These are phyloP conservation scores for Ganoderma boninense DNA, from an alignment of 1,284 basidiomycete species.

Conservation along the genomic window DNA sequence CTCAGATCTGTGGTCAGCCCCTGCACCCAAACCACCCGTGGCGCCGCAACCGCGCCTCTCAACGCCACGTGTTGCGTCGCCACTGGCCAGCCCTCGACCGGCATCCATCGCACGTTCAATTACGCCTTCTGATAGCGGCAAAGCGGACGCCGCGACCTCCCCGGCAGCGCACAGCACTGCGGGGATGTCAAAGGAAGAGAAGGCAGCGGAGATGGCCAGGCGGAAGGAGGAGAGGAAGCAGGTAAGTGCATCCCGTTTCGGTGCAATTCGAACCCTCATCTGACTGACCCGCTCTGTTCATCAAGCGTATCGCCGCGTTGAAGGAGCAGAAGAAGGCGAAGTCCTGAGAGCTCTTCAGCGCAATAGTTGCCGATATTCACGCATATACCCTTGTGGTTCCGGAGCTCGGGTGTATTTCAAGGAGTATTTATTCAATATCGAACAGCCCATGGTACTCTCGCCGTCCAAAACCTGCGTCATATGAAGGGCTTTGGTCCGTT, in stretches of 20 bases:
- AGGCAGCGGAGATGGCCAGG: constrained; percentile 87
- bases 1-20: constrained; percentile 24
- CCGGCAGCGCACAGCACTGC: constrained; percentile 38
- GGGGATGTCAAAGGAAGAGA: constrained; percentile 85
- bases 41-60: constrained; percentile 24
- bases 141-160: constrained; percentile 32
- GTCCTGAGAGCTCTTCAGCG: neutral
- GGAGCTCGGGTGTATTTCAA: neutral
- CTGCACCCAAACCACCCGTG: constrained; percentile 16
- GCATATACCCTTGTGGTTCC: neutral
- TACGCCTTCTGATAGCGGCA: constrained; percentile 36
- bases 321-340: constrained; percentile 43
- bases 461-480: no score
- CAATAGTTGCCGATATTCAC: neutral
- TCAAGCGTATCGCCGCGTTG: constrained; percentile 43
- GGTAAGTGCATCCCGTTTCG: constrained; percentile 49
- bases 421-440: neutral
- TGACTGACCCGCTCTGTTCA: neutral
- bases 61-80: constrained; percentile 19
- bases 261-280: neutral
- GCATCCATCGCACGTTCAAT: constrained; percentile 32
- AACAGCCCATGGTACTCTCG: no score
- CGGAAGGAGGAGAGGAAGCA: constrained; percentile 89
- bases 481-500: no score
- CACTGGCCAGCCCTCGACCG: constrained; percentile 26